phyloP scores from a whole-genome alignment of 2,329 filamentous ascomycete species.

The Fusarium verrucosum region DNA sequence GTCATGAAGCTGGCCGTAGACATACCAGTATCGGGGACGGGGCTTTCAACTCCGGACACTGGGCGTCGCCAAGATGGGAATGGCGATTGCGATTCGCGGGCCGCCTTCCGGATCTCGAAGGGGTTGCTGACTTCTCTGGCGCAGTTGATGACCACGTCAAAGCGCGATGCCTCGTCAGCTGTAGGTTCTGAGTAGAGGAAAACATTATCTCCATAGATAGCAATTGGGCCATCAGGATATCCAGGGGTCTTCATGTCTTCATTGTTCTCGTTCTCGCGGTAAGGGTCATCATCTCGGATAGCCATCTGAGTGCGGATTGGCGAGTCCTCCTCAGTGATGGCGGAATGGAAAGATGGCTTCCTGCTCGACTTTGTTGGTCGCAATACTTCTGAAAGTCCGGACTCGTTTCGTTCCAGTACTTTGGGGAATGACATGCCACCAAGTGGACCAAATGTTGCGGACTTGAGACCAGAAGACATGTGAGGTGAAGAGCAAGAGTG shows the following conservation, averaged over 20 bases:
- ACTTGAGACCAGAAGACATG: conserved; percentile 68
- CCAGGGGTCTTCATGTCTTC: conserved; percentile 83
- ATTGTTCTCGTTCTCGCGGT: conserved; percentile 74
- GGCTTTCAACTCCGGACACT: conserved; percentile 53
- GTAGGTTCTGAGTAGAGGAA: conserved; percentile 84
- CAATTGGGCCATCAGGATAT: conserved; percentile 83
- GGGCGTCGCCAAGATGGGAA: conserved; percentile 44
- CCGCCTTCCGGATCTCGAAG: conserved; percentile 57
- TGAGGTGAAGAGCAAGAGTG: conserved; percentile 74
- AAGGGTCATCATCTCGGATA: conserved; percentile 66
- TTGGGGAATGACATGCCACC: conserved; percentile 73
- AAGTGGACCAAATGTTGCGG: conserved; percentile 66
- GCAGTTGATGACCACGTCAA: conserved; percentile 87
- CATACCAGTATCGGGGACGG: conserved; percentile 62
- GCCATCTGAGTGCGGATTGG: conserved; percentile 70
- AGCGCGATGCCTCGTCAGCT: conserved; percentile 77
- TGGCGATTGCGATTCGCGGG: conserved; percentile 45
- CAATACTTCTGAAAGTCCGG: conserved; percentile 66
- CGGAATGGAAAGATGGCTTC: conserved; percentile 51
- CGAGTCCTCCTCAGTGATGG: conserved; percentile 65
- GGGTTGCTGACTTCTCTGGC: conserved; percentile 84
- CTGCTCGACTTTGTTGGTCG: conserved; percentile 60
- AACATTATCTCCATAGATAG: conserved; percentile 81
- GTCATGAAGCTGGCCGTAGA: conserved; percentile 68
- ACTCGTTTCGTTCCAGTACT: conserved; percentile 67